Evolutionary conservation across 139 green algal genomes (phyloP), one percentile per base, ranked within the genome.

Genomic region (Asterochloris erici): DNA sequence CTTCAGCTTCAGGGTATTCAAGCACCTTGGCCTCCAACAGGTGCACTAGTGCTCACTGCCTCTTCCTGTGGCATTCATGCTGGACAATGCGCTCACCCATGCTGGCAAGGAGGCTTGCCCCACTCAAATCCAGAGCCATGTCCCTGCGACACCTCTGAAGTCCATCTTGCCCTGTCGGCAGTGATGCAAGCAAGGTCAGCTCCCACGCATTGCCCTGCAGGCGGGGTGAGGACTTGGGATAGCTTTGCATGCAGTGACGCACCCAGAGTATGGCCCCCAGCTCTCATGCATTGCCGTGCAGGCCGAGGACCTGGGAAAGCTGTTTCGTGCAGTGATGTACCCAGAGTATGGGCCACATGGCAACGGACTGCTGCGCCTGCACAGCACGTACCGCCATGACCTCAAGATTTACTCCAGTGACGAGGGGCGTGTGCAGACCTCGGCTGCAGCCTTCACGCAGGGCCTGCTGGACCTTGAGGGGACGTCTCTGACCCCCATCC

Each of bases 401-500:
- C 90, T 99, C 70, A 99, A 99, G 84, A 98, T 99, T 85, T 99
- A 99, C 91, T 96, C 91, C 47, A 97, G 91, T 9, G 97, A 98
- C 81, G 92, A 97, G 86, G 94, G 94, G 12, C 90, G 95, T 1
- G 96, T 99, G 82, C 96, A 99, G 90, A 92, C 92, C 78, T 88
- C 87, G n/a, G 93, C 94, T 12, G 93, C 94, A 19, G 92, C 93
- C 19, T 98, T 98, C 86, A 95, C 92, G 47, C 88, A 98, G 86
- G 94, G 94, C 9, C 89, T 99, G 89, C 88, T 99, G n/a, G 96
- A 99, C 88, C 89, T 99, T 54, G 96, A 98, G 88, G 94, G 95
- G 76, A 87, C 74, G 74, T 93, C 89, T n/a, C 90, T 97, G 19
- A 98, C 94, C 21, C 94, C 95, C 79, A 97, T 97, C 80, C 86